Evolutionary conservation across 352 stramenopile genomes (phyloP).

Genomic region (Achlya hypogyna): DNA sequence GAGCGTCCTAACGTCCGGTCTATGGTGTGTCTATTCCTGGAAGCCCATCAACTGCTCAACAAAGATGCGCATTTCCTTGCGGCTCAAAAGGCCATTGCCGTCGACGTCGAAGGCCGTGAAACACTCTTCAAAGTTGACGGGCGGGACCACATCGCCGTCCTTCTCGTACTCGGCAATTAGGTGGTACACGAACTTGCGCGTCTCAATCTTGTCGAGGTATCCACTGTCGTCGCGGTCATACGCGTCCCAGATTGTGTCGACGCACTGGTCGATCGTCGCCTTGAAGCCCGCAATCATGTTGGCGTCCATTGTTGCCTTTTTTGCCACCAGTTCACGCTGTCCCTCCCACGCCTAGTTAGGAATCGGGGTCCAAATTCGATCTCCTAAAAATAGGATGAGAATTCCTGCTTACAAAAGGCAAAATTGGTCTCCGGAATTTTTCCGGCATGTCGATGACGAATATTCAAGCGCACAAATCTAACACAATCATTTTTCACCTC

Average conservation of each 20-base stretch:
- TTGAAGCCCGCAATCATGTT: slow-evolving; percentile 5
- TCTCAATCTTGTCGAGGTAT: slow-evolving; percentile 13
- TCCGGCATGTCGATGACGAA: neutral
- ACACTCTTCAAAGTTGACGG: slow-evolving; percentile 19
- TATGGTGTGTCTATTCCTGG: neutral
- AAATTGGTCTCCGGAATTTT: neutral
- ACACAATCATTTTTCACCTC: neutral
- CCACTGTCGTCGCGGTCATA: slow-evolving; percentile 17
- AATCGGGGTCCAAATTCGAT: neutral
- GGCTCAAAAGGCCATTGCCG: slow-evolving; percentile 4
- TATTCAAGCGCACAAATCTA: neutral
- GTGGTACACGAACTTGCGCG: slow-evolving; percentile 8
- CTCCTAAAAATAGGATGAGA: too few species aligned
- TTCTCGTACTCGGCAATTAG: slow-evolving; percentile 11
- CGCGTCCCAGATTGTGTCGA: slow-evolving; percentile 2
- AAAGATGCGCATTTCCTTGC: slow-evolving; percentile 18
- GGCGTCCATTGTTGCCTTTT: neutral
- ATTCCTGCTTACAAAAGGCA: too few species aligned
- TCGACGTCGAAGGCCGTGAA: slow-evolving; percentile 17
- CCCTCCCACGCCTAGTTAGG: neutral
- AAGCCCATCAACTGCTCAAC: slow-evolving; percentile 15
- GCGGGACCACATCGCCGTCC: neutral
- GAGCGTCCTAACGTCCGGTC: neutral
- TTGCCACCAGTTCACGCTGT: neutral
- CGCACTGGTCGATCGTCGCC: slow-evolving; percentile 4